A percentile compares a stretch with the other conserved stretches of the same genome.
phyloP scores from a whole-genome alignment of 1,284 basidiomycete species.

The Microbotryum intermedium region DNA sequence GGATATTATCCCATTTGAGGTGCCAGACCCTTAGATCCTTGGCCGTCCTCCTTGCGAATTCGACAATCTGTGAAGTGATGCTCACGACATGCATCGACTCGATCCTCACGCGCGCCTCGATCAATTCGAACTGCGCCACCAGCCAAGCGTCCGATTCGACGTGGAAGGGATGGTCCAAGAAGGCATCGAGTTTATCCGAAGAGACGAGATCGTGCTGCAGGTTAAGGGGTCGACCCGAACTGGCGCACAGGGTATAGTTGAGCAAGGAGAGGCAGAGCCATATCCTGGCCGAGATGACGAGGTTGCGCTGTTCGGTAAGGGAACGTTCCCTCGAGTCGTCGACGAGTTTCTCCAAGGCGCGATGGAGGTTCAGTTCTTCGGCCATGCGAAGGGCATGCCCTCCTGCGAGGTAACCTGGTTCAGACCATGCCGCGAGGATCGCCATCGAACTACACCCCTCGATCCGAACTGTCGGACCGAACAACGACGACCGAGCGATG shows the following conservation, averaged over 20 bases:
- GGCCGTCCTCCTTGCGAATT: constrained; percentile 1
- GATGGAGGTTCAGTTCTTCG: constrained; percentile 7
- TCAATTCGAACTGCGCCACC: constrained; percentile 7
- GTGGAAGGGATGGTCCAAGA: constrained; percentile 4
- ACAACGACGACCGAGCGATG: constrained; percentile 5
- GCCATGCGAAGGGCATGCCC: constrained; percentile 10
- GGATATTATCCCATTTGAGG: constrained; percentile 4
- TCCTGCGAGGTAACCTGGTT: constrained; percentile 1
- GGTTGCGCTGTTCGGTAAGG: not conserved
- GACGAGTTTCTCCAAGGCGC: constrained; percentile 11
- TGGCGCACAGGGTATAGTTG: constrained; percentile 7
- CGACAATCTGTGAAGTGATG: constrained; percentile 1
- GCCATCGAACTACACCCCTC: constrained; percentile 8
- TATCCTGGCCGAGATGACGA: constrained; percentile 7
- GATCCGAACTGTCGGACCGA: constrained; percentile 13
- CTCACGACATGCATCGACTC: not conserved
- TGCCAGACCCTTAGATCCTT: constrained; percentile 5
- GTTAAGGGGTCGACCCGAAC: constrained; percentile 3
- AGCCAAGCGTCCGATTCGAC: constrained; percentile 4
- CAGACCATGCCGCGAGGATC: constrained; percentile 4
- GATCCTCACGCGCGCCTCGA: not conserved
- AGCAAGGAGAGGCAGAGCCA: constrained; percentile 10
- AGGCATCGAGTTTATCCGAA: constrained; percentile 1
- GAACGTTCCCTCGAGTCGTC: constrained; percentile 4
- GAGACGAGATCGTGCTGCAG: constrained; percentile 8